Evolutionary conservation across 73 alveolate species (phyloP).

Genomic region (Stentor roeselii): DNA sequence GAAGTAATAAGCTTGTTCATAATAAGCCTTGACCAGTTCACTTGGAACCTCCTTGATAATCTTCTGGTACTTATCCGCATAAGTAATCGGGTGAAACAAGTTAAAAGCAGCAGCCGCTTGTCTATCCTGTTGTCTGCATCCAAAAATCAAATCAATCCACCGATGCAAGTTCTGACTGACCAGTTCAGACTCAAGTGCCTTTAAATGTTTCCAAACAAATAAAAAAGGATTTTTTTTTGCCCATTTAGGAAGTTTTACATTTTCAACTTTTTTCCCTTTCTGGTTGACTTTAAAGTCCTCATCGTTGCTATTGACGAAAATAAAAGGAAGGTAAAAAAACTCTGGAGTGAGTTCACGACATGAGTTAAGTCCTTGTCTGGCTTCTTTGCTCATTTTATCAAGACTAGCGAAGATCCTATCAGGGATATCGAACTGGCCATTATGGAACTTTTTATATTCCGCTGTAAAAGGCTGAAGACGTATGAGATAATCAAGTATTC

Average conservation of each 20-base stretch:
- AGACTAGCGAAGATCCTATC: slow-evolving; percentile 87
- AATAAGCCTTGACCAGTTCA: slow-evolving; percentile 39
- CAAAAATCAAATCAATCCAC: slow-evolving; percentile 89
- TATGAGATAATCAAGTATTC: slow-evolving; percentile 76
- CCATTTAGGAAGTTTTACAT: slow-evolving; percentile 82
- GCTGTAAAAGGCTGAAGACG: slow-evolving; percentile 89
- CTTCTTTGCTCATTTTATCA: slow-evolving; percentile 63
- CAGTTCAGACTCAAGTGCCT: slow-evolving; percentile 79
- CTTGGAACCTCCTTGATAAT: slow-evolving; percentile 32
- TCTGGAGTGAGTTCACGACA: slow-evolving; percentile 96
- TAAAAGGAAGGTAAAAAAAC: slow-evolving; percentile 91
- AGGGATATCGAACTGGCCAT: slow-evolving; percentile 87
- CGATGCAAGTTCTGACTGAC: slow-evolving; percentile 68
- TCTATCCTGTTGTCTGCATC: slow-evolving; percentile 77
- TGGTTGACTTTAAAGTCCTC: slow-evolving; percentile 64
- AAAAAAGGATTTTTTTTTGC: slow-evolving; percentile 71
- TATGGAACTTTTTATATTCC: slow-evolving; percentile 83
- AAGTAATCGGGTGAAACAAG: slow-evolving; percentile 73
- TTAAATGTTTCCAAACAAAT: slow-evolving; percentile 76
- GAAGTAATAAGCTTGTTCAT: slow-evolving; percentile 73
- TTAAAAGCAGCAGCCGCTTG: slow-evolving; percentile 67
- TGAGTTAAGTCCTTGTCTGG: slow-evolving; percentile 85
- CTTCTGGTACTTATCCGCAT: slow-evolving; percentile 44
- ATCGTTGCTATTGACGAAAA: slow-evolving; percentile 40
- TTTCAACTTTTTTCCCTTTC: slow-evolving; percentile 56